Evolutionary conservation across 1,284 basidiomycete genomes (phyloP).

Genomic region (Sanghuangporus sanghuang): DNA sequence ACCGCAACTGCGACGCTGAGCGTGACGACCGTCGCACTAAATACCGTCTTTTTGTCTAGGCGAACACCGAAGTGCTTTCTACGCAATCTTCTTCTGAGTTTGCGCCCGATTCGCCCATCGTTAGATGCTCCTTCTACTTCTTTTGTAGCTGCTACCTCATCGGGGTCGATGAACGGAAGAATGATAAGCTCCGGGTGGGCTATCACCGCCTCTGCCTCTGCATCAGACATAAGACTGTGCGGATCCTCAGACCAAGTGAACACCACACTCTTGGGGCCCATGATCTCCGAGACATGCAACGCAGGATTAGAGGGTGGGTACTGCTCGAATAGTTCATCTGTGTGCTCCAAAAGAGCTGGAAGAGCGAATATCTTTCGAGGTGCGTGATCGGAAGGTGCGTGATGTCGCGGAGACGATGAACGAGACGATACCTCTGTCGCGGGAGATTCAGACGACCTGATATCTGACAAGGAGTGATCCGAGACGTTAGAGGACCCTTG

Average conservation of each 20-base stretch:
- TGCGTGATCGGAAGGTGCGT: not conserved
- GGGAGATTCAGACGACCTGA: not conserved
- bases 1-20: constrained; percentile 64
- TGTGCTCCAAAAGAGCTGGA: constrained; percentile 35
- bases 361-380: constrained; percentile 22
- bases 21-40: constrained; percentile 59
- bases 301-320: constrained; percentile 43
- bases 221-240: constrained; percentile 39
- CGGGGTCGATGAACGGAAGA: constrained; percentile 40
- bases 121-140: constrained; percentile 21
- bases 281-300: constrained; percentile 51
- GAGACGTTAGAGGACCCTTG: not conserved
- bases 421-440: not conserved
- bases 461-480: not conserved
- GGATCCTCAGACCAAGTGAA: constrained; percentile 53
- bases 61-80: constrained; percentile 26
- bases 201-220: constrained; percentile 60
- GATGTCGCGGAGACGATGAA: not conserved
- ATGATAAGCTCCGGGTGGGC: constrained; percentile 45
- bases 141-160: constrained; percentile 28
- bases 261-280: constrained; percentile 62
- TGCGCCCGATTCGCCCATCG: constrained; percentile 17
- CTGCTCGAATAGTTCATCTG: constrained; percentile 37
- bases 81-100: constrained; percentile 24
- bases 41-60: constrained; percentile 41